Conservation (phyloP, 768 basidiomycete species). For the Nidularia pulvinata region DNA sequence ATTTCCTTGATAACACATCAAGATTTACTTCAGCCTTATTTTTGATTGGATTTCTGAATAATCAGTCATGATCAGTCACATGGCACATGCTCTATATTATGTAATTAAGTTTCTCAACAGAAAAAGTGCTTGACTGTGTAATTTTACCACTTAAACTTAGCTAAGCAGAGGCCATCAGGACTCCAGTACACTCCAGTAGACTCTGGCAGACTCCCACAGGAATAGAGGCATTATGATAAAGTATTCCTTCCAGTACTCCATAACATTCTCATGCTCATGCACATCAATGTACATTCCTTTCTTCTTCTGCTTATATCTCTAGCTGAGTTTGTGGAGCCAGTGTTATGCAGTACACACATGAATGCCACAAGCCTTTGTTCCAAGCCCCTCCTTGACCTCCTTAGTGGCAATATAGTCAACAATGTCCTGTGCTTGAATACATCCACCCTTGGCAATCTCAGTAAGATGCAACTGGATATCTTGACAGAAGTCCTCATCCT, state of each 20-base stretch:
- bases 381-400: constrained; percentile 13
- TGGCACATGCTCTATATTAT: no score
- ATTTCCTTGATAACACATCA: no score
- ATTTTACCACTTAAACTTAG: no score
- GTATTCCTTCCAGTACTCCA: constrained; percentile 23
- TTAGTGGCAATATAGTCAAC: constrained; percentile 20
- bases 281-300: constrained; percentile 36
- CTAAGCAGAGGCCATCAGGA: no score
- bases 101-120: no score
- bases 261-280: constrained; percentile 32
- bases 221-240: no score
- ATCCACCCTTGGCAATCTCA: constrained; percentile 16
- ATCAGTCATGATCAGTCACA: no score
- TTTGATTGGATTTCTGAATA: no score
- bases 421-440: constrained; percentile 23
- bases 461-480: constrained; percentile 22
- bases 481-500: constrained; percentile 25
- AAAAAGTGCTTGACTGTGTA: no score
- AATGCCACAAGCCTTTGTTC: constrained; percentile 9
- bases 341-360: constrained; percentile 17
- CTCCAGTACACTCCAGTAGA: no score
- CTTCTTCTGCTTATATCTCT: constrained; percentile 17
- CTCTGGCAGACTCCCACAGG: no score
- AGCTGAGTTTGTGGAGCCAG: constrained; percentile 30
- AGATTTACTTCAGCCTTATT: no score